These are phyloP conservation scores for Metroxylon sagu DNA, from an alignment of 176 grass and related monocot species.

Conservation along the genomic window DNA sequence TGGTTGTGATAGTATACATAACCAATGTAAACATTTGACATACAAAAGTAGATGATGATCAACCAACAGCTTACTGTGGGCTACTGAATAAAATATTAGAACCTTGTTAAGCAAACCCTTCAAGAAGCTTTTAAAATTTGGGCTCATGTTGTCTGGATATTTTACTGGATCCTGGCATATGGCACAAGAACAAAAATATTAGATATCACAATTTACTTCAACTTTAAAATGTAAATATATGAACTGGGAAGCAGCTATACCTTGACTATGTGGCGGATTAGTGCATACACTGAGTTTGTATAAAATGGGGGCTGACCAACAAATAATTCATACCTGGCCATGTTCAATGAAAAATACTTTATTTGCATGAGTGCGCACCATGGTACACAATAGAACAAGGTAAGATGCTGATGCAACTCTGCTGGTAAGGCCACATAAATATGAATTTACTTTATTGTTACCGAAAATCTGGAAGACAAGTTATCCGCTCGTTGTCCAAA, in stretches of 20 bases:
- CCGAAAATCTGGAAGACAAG: too few relatives aligned
- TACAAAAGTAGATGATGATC: not conserved
- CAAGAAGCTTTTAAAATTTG: slow-evolving; percentile 87
- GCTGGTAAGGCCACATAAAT: too few relatives aligned
- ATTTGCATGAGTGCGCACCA: slow-evolving; percentile 5
- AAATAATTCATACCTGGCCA: slow-evolving; percentile 81
- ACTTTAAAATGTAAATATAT: slow-evolving; percentile 5
- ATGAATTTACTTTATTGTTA: too few relatives aligned
- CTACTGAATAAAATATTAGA: not conserved
- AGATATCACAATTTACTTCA: not conserved
- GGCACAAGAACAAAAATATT: slow-evolving; percentile 9
- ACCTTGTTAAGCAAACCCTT: slow-evolving; percentile 97
- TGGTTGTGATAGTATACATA: slow-evolving; percentile 17
- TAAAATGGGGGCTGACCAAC: slow-evolving; percentile 98
- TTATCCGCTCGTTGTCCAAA: too few relatives aligned
- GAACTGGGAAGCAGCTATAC: slow-evolving; percentile 31
- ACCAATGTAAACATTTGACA: not conserved
- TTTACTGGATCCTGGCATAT: slow-evolving; percentile 78
- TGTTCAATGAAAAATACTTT: slow-evolving; percentile 12
- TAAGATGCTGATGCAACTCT: too few relatives aligned
- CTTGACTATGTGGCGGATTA: slow-evolving; percentile 95
- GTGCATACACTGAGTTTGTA: slow-evolving; percentile 93
- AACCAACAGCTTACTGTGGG: slow-evolving; percentile 12
- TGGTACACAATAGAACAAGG: too few relatives aligned
- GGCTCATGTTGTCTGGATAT: slow-evolving; percentile 92